A percentile compares a stretch with the other conserved stretches of the same genome.
phyloP scores from a whole-genome alignment of 2,329 filamentous ascomycete genomes.

The Phoma sp. region DNA sequence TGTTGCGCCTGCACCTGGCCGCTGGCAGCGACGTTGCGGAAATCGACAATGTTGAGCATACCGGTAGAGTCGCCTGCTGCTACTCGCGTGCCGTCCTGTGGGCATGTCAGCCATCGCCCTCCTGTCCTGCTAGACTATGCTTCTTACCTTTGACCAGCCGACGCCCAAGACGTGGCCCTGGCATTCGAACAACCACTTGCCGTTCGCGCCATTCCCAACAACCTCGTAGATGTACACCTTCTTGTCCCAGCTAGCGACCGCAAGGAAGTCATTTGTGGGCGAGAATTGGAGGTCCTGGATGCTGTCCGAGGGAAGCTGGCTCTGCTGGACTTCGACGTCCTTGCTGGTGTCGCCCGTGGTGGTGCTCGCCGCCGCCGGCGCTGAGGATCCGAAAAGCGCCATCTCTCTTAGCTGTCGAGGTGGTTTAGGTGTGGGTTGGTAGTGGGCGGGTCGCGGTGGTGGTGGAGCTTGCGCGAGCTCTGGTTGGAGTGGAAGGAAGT shows the following conservation, averaged over 20 bases:
- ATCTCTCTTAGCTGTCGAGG: constrained; percentile 44
- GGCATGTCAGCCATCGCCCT: constrained; percentile 19
- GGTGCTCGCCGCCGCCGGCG: constrained; percentile 64
- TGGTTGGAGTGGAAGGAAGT: constrained; percentile 1
- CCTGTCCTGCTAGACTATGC: neutral
- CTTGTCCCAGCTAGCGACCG: constrained; percentile 95
- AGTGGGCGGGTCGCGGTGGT: constrained; percentile 4
- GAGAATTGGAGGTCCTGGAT: constrained; percentile 89
- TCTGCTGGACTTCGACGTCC: constrained; percentile 78
- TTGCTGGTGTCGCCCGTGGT: constrained; percentile 90
- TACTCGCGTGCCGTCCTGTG: constrained; percentile 86
- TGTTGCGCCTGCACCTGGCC: constrained; percentile 51
- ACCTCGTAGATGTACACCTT: constrained; percentile 98
- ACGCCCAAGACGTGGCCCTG: constrained; percentile 79
- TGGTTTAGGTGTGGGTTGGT: constrained; percentile 4
- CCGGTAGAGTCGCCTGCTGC: constrained; percentile 91
- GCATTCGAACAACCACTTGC: constrained; percentile 85
- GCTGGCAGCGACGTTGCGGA: constrained; percentile 57
- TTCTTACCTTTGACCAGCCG: constrained; percentile 83
- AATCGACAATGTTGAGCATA: constrained; percentile 84
- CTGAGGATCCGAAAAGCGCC: constrained; percentile 67
- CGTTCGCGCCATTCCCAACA: constrained; percentile 78
- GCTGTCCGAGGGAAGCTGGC: constrained; percentile 76
- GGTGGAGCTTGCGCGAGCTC: constrained; percentile 34
- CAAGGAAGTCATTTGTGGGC: constrained; percentile 77